A percentile compares a stretch with the other conserved stretches of the same genome.
These are phyloP conservation scores for Ogataea wickerhamii DNA, from an alignment of 805 yeast genomes.

Conservation along the genomic window DNA sequence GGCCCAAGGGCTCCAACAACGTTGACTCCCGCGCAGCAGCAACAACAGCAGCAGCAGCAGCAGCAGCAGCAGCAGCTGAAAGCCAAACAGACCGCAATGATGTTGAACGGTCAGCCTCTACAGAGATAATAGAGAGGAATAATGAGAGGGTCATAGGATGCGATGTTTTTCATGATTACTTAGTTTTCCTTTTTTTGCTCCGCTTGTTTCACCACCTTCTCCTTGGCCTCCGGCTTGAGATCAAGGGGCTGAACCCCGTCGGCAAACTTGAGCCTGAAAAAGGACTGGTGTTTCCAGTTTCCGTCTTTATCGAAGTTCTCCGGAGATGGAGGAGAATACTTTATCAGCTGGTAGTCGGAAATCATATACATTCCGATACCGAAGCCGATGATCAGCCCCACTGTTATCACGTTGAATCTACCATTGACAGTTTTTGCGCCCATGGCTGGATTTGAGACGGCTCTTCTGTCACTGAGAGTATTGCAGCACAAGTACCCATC, in stretches of 20 bases:
- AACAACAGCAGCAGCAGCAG: conserved; percentile 20
- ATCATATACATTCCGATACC: conserved; percentile 25
- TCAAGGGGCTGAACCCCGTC: conserved; percentile 36
- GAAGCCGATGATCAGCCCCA: conserved; percentile 29
- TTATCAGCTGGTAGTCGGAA: conserved; percentile 36
- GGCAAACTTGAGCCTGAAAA: conserved; percentile 33
- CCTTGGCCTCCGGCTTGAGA: conserved; percentile 34
- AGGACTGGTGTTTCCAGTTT: conserved; percentile 35
- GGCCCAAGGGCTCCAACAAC: conserved; percentile 4
- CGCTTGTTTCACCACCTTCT: conserved; percentile 11
- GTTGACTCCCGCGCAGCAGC: conserved; percentile 19
- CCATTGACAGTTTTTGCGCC: conserved; percentile 25
- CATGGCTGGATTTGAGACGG: too few species aligned
- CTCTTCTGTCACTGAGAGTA: too few species aligned
- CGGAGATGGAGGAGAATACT: conserved; percentile 38
- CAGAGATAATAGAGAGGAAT: conserved; percentile 17
- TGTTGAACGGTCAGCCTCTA: conserved; percentile 17
- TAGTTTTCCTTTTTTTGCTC: conserved; percentile 3
- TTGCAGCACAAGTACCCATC: too few species aligned
- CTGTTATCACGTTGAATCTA: conserved; percentile 25
- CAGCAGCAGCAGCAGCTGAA: conserved; percentile 18
- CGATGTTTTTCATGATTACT: not conserved
- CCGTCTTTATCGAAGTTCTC: conserved; percentile 37
- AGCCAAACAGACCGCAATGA: conserved; percentile 25
- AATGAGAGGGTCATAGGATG: not conserved